Conservation (phyloP, 768 basidiomycete genomes). For the Clitopilus hobsonii region DNA sequence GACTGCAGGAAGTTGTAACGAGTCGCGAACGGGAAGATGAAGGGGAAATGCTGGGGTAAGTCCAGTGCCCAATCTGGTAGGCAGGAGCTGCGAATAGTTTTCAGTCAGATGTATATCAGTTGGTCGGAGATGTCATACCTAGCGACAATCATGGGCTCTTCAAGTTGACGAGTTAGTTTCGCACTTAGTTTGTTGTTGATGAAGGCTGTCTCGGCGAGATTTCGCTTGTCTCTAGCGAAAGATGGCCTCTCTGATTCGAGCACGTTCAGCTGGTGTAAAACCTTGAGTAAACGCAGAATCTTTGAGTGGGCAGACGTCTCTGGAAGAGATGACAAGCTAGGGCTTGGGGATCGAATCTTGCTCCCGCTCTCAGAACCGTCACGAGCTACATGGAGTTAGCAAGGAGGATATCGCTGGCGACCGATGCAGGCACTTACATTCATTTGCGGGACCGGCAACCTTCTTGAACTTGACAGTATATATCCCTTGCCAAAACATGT, state of each 20-base stretch:
- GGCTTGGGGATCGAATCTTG: conserved; percentile 59
- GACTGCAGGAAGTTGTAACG: conserved; percentile 97
- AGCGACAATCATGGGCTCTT: conserved; percentile 98
- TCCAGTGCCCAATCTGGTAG: conserved; percentile 97
- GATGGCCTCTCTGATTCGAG: conserved; percentile 61
- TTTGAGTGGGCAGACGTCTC: conserved; percentile 84
- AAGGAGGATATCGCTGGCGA: neutral
- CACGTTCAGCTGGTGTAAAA: conserved; percentile 78
- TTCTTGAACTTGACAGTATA: conserved; percentile 94
- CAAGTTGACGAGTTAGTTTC: conserved; percentile 93
- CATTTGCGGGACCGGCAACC: conserved; percentile 72
- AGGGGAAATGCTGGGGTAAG: conserved; percentile 93
- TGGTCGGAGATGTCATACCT: conserved; percentile 50
- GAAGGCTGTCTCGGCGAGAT: conserved; percentile 78
- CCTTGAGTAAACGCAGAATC: conserved; percentile 85
- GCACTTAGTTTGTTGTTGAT: conserved; percentile 98
- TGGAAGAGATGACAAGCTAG: conserved; percentile 72
- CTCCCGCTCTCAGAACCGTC: conserved; percentile 38
- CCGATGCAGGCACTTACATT: conserved; percentile 59
- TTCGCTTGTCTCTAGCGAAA: conserved; percentile 46
- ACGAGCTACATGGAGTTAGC: conserved; percentile 23
- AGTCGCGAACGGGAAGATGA: conserved; percentile 98
- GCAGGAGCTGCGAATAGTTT: conserved; percentile 62
- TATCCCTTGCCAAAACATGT: conserved; percentile 83
- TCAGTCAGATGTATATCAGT: neutral